phyloP scores from a whole-genome alignment of 164 flowering plant genomes.

The Annona squamosa region DNA sequence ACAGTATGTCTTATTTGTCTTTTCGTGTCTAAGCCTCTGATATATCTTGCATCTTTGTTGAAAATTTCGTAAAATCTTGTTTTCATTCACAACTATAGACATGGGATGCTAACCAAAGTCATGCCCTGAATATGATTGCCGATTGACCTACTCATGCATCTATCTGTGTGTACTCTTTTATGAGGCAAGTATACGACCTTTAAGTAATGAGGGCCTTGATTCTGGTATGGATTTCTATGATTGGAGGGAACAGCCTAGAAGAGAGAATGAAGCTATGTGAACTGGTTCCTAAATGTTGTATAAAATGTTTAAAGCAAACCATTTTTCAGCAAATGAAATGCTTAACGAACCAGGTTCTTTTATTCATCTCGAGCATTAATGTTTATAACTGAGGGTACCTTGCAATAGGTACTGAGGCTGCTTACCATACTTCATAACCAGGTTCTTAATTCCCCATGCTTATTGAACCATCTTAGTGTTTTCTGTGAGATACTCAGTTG shows the following conservation, averaged over 20 bases:
- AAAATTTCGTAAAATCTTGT: not conserved
- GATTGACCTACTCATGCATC: not conserved
- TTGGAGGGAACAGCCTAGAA: not conserved
- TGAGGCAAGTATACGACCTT: not conserved
- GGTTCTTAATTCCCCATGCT: too few relatives aligned
- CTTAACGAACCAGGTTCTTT: too few relatives aligned
- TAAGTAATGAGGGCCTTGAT: not conserved
- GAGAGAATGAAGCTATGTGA: not conserved
- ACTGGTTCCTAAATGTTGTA: not conserved
- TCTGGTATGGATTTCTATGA: not conserved
- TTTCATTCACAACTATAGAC: not conserved
- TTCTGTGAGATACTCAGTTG: too few relatives aligned
- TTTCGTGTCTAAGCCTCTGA: too few relatives aligned
- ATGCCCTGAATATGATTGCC: not conserved
- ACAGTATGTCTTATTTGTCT: too few relatives aligned
- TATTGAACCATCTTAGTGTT: too few relatives aligned
- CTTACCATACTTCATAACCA: too few relatives aligned
- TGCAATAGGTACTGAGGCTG: too few relatives aligned
- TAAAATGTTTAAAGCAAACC: not conserved
- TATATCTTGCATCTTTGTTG: too few relatives aligned
- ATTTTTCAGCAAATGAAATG: too few relatives aligned
- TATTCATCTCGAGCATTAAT: too few relatives aligned
- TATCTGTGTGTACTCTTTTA: not conserved
- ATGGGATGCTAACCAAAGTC: not conserved
- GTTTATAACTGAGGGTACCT: too few relatives aligned